Evolutionary conservation across 2,329 filamentous ascomycete species (phyloP).

Genomic region (Curvularia sp.): DNA sequence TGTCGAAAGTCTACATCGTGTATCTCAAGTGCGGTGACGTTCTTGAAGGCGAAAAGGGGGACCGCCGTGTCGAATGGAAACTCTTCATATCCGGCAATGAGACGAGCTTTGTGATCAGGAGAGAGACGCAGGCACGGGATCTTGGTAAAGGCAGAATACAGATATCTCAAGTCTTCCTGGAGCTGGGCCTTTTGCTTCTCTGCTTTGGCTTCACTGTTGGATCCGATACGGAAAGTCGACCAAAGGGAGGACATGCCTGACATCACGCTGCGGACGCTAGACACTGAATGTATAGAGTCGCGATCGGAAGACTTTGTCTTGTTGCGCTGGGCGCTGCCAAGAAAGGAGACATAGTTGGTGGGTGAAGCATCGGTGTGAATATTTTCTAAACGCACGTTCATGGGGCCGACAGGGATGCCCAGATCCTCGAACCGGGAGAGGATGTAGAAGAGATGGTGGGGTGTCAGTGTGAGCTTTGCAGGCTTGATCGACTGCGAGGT

Average conservation of each 20-base stretch:
- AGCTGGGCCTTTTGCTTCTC: constrained; percentile 88
- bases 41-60: constrained; percentile 96
- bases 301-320: constrained; percentile 82
- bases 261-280: constrained; percentile 96
- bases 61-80: constrained; percentile 98
- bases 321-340: constrained; percentile 81
- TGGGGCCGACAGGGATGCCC: constrained; percentile 86
- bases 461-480: constrained; percentile 88
- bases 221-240: constrained; percentile 85
- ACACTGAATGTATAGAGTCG: constrained; percentile 92
- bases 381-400: constrained; percentile 95
- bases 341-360: constrained; percentile 94
- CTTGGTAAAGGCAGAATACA: constrained; percentile 98
- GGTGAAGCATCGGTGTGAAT: constrained; percentile 86
- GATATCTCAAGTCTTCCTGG: constrained; percentile 88
- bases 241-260: constrained; percentile 94
- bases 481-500: constrained; percentile 86
- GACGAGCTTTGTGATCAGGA: constrained; percentile 88
- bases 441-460: constrained; percentile 96
- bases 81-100: constrained; percentile 94
- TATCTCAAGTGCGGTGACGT: constrained; percentile 90
- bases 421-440: constrained; percentile 95
- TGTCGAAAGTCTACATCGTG: constrained; percentile 95
- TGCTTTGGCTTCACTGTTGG: constrained; percentile 79
- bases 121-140: constrained; percentile 89